A percentile compares a stretch with the other conserved stretches of the same genome.
phyloP scores from a whole-genome alignment of 345 rosid species.

The Eucalyptus shirleyi region DNA sequence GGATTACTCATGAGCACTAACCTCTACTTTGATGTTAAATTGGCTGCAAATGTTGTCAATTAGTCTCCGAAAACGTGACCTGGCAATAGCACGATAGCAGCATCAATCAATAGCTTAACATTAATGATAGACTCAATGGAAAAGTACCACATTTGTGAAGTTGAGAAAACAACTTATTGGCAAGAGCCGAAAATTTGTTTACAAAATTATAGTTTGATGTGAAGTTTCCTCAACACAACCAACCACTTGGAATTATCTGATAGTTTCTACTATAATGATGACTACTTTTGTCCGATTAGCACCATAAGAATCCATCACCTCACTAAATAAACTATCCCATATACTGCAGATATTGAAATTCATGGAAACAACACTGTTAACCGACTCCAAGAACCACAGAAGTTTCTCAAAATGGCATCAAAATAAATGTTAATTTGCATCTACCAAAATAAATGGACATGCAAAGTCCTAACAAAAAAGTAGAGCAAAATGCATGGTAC shows the following conservation, averaged over 20 bases:
- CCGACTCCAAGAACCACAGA: neutral
- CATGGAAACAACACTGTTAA: neutral
- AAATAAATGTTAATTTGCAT: neutral
- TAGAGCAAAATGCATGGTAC: neutral
- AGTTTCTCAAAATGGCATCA: neutral
- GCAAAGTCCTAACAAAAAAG: neutral
- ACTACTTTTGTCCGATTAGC: neutral
- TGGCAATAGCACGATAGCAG: slow-evolving; percentile 2
- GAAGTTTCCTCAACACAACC: neutral
- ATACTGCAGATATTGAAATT: neutral
- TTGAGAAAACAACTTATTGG: neutral
- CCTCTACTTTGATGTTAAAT: slow-evolving; percentile 60
- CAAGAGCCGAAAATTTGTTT: neutral
- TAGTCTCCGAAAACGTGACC: slow-evolving; percentile 61
- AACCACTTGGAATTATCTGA: neutral
- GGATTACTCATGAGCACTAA: slow-evolving; percentile 5
- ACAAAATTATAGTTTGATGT: neutral
- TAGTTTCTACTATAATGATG: neutral
- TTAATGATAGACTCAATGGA: neutral
- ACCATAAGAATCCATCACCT: neutral
- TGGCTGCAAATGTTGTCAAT: slow-evolving; percentile 49
- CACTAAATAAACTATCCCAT: neutral
- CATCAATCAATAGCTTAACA: neutral
- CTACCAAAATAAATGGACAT: neutral
- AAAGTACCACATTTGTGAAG: neutral